These are phyloP conservation scores for Yarrowia galli DNA, from an alignment of 1,139 yeast genomes.

Conservation along the genomic window DNA sequence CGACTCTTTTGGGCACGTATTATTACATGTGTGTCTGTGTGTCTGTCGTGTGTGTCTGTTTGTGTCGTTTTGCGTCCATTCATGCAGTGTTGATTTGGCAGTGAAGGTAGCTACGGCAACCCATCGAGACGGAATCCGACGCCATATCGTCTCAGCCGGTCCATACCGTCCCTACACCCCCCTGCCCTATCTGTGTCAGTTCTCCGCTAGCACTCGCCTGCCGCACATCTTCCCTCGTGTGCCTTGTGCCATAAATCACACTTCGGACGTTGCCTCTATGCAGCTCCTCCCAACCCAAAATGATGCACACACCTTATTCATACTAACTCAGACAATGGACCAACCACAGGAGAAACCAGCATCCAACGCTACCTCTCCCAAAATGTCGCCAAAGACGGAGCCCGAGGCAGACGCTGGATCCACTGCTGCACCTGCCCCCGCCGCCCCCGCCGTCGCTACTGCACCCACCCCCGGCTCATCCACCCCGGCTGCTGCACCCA, in stretches of 20 bases:
- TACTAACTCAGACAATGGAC: slow-evolving; percentile 37
- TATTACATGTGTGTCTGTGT: background rate
- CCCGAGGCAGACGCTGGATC: slow-evolving; percentile 50
- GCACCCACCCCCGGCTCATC: too few relatives aligned
- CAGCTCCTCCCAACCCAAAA: slow-evolving; percentile 35
- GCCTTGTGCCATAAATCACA: slow-evolving; percentile 27
- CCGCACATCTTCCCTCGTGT: background rate
- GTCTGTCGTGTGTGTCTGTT: background rate
- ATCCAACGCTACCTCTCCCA: slow-evolving; percentile 28
- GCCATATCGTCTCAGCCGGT: background rate
- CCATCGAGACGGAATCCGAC: too few relatives aligned
- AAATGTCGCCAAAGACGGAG: slow-evolving; percentile 43
- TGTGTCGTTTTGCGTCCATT: background rate
- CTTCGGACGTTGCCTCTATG: slow-evolving; percentile 29
- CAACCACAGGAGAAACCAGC: slow-evolving; percentile 36
- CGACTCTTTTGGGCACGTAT: background rate
- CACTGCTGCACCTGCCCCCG: slow-evolving; percentile 19
- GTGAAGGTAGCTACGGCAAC: too few relatives aligned
- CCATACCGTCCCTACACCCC: too few relatives aligned
- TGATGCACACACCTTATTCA: slow-evolving; percentile 8
- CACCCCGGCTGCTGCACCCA: background rate
- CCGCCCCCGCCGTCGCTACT: background rate
- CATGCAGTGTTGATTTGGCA: background rate
- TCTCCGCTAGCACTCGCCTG: too few relatives aligned
- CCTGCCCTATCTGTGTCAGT: too few relatives aligned